A percentile compares a stretch with the other conserved stretches of the same genome.
Conservation (phyloP, 257 asterid species). For the Cynanchum wilfordii region DNA sequence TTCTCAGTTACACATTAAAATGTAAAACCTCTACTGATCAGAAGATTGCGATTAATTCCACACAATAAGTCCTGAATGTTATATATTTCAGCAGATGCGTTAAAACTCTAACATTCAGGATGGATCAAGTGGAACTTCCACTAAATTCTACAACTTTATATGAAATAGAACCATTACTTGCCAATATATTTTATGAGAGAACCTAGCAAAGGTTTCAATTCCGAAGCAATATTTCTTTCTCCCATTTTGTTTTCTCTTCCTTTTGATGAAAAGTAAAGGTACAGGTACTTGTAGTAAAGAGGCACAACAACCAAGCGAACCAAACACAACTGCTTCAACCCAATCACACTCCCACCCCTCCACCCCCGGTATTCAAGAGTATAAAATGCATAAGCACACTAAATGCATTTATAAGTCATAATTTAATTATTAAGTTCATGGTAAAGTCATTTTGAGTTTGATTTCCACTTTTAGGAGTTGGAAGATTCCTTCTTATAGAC, state of each 20-base stretch:
- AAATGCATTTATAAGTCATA: too few species aligned
- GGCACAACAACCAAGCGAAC: background rate
- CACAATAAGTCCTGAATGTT: background rate
- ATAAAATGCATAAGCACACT: background rate
- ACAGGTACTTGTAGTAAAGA: background rate
- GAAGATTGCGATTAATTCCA: background rate
- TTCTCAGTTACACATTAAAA: background rate
- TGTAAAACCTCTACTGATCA: background rate
- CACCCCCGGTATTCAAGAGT: background rate
- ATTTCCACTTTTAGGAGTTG: background rate
- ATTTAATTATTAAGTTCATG: background rate
- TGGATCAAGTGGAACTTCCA: background rate
- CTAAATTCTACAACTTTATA: background rate
- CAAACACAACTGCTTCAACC: background rate
- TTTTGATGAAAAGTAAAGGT: background rate
- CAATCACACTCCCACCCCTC: too few species aligned
- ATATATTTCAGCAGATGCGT: constrained; percentile 5
- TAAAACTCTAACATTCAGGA: background rate
- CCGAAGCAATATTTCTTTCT: background rate
- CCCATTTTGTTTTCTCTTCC: background rate
- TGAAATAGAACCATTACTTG: background rate
- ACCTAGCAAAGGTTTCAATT: background rate
- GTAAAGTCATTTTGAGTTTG: background rate
- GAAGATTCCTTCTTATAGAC: background rate
- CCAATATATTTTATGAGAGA: background rate